Evolutionary conservation across 2,329 filamentous ascomycete species (phyloP).

Genomic region (Pseudogymnoascus sp.): DNA sequence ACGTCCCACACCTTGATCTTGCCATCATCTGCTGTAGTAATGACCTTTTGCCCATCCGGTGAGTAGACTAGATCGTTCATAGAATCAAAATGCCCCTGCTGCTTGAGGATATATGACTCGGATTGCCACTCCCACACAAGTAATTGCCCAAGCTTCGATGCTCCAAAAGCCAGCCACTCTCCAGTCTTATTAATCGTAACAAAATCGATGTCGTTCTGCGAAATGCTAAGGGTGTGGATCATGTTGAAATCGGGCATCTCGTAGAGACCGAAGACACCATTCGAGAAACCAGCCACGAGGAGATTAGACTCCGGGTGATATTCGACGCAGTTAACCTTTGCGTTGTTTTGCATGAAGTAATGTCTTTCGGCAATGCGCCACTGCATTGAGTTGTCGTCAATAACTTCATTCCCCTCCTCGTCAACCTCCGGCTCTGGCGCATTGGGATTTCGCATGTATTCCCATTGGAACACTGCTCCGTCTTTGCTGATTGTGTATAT

Average conservation of each 20-base stretch:
- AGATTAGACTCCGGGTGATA: constrained; percentile 82
- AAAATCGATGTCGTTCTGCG: constrained; percentile 91
- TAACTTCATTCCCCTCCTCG: constrained; percentile 51
- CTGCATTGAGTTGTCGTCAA: constrained; percentile 59
- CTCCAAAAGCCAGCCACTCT: constrained; percentile 95
- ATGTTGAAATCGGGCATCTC: constrained; percentile 93
- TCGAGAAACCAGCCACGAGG: constrained; percentile 94
- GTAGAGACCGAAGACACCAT: constrained; percentile 87
- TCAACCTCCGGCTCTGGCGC: constrained; percentile 43
- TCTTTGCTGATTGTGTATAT: constrained; percentile 97
- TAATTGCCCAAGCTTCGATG: constrained; percentile 90
- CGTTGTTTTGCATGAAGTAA: constrained; percentile 88
- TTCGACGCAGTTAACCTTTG: constrained; percentile 79
- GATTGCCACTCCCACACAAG: constrained; percentile 99
- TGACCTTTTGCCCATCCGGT: constrained; percentile 83
- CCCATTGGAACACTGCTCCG: constrained; percentile 92
- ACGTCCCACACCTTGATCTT: constrained; percentile 99
- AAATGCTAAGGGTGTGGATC: constrained; percentile 89
- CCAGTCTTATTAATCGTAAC: constrained; percentile 90
- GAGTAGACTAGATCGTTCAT: constrained; percentile 93
- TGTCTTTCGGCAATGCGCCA: constrained; percentile 90
- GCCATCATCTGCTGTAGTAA: constrained; percentile 91
- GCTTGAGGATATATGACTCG: constrained; percentile 96
- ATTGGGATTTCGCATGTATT: constrained; percentile 60
- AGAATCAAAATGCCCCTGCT: constrained; percentile 93